phyloP scores from a whole-genome alignment of 805 yeast species.

The Candida ponderosae region DNA sequence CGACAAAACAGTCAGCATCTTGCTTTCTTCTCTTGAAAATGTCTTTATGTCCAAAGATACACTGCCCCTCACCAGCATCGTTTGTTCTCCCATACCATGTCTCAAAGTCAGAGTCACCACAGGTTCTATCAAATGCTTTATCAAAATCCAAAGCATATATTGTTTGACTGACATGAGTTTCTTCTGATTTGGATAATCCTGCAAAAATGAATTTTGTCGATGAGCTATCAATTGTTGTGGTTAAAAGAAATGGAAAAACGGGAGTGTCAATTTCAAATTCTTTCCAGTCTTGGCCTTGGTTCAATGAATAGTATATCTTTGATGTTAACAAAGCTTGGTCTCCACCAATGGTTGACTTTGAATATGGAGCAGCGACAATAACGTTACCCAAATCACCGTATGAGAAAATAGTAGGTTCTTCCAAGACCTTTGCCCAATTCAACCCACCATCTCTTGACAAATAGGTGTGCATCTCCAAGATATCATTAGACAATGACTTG shows the following conservation, averaged over 20 bases:
- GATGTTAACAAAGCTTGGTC: constrained; percentile 17
- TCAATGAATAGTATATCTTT: constrained; percentile 48
- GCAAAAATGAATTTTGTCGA: constrained; percentile 51
- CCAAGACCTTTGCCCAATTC: constrained; percentile 54
- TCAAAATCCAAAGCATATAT: constrained; percentile 45
- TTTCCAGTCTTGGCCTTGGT: constrained; percentile 67
- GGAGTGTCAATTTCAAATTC: constrained; percentile 36
- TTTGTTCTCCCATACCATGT: constrained; percentile 46
- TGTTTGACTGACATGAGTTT: constrained; percentile 4
- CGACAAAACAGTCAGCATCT: constrained; percentile 50
- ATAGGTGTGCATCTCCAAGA: constrained; percentile 35
- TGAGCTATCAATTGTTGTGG: constrained; percentile 67
- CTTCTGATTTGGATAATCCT: constrained; percentile 26
- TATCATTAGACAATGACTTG: constrained; percentile 6
- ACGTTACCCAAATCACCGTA: constrained; percentile 80
- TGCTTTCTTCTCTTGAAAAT: constrained; percentile 59
- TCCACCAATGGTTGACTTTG: not conserved
- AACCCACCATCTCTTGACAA: constrained; percentile 74
- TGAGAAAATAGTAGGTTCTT: constrained; percentile 43
- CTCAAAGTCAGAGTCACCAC: constrained; percentile 50
- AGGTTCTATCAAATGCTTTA: constrained; percentile 40
- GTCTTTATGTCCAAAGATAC: constrained; percentile 67
- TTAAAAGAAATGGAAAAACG: constrained; percentile 33
- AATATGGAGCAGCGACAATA: constrained; percentile 41
- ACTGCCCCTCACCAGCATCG: constrained; percentile 25